These are phyloP conservation scores for Apiospora kogelbergensis DNA, from an alignment of 2,329 filamentous ascomycete genomes.

Conservation along the genomic window DNA sequence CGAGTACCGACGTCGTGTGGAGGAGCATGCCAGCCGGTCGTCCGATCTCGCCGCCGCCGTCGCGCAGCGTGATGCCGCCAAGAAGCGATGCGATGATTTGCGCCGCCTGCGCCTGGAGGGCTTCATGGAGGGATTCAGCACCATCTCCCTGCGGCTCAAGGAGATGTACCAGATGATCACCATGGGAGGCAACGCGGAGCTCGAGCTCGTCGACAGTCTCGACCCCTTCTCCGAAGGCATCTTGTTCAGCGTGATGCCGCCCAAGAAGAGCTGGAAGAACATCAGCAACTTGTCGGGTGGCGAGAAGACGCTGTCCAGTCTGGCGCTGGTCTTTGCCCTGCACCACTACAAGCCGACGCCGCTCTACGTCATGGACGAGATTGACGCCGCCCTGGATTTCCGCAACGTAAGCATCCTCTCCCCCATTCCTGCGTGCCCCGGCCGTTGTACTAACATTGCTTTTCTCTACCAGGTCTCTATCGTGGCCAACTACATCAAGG, in stretches of 20 bases:
- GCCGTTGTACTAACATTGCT: not conserved
- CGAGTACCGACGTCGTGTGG: conserved; percentile 83
- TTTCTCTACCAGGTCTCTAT: conserved; percentile 74
- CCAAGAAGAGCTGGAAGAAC: conserved; percentile 99
- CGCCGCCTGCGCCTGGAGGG: conserved; percentile 87
- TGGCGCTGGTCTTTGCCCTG: conserved; percentile 95
- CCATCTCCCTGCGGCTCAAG: conserved; percentile 91
- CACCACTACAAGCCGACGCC: conserved; percentile 98
- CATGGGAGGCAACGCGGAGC: conserved; percentile 97
- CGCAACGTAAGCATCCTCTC: conserved; percentile 70
- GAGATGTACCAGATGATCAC: conserved; percentile 99
- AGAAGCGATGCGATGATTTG: conserved; percentile 90
- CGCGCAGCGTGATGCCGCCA: conserved; percentile 76
- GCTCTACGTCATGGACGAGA: conserved; percentile 99
- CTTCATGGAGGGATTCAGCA: conserved; percentile 97
- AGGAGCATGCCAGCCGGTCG: conserved; percentile 79
- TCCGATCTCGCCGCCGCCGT: conserved; percentile 81
- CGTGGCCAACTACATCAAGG: conserved; percentile 98
- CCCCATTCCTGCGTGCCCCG: no score
- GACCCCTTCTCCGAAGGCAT: conserved; percentile 98
- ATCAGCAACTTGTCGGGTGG: conserved; percentile 94
- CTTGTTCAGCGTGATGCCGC: conserved; percentile 96
- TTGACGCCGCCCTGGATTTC: conserved; percentile 97
- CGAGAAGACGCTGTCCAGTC: conserved; percentile 91
- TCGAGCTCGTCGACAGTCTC: conserved; percentile 92